Conservation (phyloP, 805 yeast genomes). For the Zygoascus biomembranicola region DNA sequence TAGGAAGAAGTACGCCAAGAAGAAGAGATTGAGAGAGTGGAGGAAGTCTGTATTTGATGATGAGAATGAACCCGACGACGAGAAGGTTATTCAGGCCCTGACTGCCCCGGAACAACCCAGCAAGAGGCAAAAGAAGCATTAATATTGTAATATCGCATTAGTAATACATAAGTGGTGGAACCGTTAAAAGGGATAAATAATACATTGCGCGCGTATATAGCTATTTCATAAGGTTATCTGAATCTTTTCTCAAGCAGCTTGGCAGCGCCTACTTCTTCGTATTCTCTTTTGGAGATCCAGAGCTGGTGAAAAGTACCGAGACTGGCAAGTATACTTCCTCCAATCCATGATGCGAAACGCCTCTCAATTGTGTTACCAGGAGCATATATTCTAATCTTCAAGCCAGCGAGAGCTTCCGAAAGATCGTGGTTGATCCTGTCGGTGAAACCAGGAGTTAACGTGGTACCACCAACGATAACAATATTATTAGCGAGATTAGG, state of each 20-base stretch:
- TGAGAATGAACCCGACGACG: slow-evolving; percentile 36
- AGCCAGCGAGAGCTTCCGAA: slow-evolving; percentile 64
- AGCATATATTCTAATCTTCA: slow-evolving; percentile 76
- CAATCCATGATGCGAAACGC: slow-evolving; percentile 79
- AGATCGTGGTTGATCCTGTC: slow-evolving; percentile 70
- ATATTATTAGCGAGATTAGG: slow-evolving; percentile 85
- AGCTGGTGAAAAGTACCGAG: slow-evolving; percentile 94
- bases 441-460: slow-evolving; percentile 72
- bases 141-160: slow-evolving; percentile 1
- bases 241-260: slow-evolving; percentile 74
- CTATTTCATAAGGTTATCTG: slow-evolving; percentile 37
- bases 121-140: slow-evolving; percentile 4
- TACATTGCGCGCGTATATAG: not conserved
- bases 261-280: slow-evolving; percentile 81
- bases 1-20: slow-evolving; percentile 74
- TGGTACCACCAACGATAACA: slow-evolving; percentile 76
- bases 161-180: not conserved
- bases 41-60: slow-evolving; percentile 68
- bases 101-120: slow-evolving; percentile 1
- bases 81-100: slow-evolving; percentile 11
- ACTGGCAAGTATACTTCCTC: slow-evolving; percentile 81
- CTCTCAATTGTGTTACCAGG: slow-evolving; percentile 68
- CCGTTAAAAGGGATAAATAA: not conserved
- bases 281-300: slow-evolving; percentile 86
- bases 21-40: slow-evolving; percentile 82